Conservation (phyloP, 2,329 filamentous ascomycete genomes). For the Gnomoniopsis sp. region DNA sequence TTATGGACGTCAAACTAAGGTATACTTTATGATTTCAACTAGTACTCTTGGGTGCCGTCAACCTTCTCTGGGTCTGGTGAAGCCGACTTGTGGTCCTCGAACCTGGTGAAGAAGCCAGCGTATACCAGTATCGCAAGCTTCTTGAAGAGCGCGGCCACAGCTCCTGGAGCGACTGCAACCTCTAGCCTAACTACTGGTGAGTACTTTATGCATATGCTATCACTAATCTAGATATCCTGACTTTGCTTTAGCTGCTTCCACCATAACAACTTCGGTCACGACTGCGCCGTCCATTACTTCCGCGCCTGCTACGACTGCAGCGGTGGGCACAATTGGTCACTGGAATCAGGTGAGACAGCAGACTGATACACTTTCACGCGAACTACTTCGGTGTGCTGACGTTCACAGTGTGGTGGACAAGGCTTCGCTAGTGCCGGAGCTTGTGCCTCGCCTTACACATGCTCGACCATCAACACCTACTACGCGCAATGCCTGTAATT, state of each 20-base stretch:
- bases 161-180: not conserved
- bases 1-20: not conserved
- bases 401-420: constrained; percentile 1
- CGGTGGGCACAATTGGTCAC: not conserved
- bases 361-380: no score
- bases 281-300: not conserved
- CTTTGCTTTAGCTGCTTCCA: not conserved
- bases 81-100: constrained; percentile 33
- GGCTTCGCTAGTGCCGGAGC: not conserved
- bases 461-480: constrained; percentile 1
- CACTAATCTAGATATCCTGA: not conserved
- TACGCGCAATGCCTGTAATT: constrained; percentile 4
- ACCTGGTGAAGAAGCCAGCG: constrained; percentile 34
- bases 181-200: not conserved
- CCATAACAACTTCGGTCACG: not conserved
- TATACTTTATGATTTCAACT: no score
- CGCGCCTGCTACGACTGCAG: not conserved
- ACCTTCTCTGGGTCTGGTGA: constrained; percentile 34
- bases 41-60: constrained; percentile 35
- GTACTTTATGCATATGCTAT: not conserved
- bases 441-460: constrained; percentile 5
- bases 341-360: not conserved
- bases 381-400: not conserved
- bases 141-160: constrained; percentile 3
- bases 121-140: constrained; percentile 24